Evolutionary conservation across 2,329 filamentous ascomycete species (phyloP), one percentile per base, ranked within the genome.

Genomic region (Lomentospora prolificans): DNA sequence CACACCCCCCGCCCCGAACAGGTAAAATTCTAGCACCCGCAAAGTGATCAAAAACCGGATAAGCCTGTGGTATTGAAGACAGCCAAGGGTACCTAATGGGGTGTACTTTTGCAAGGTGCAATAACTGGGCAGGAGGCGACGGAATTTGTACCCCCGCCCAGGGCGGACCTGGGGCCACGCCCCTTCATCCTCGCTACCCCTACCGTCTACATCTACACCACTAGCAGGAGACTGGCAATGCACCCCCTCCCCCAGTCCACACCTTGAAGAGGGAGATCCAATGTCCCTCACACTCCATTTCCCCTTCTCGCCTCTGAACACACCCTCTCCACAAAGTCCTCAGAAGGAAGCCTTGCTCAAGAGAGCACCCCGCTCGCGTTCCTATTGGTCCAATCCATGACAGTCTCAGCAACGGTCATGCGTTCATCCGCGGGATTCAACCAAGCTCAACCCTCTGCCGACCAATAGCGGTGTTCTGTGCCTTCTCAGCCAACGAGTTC

Each of bases 81-180:
- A 24, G 19, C 4, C 19, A 46, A 19, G 41, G 41, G 19, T 46
- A 46, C 41, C 41, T 46, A 19, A 39, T 39, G n/a, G 41, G n/a
- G n/a, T 24, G 12, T 24, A 46, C 41, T 46, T 46, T 19, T 46
- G 41, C 41, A 46, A 24, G 41, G 41, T 46, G 17, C 3, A 46
- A 9, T 17, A 39, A 24, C n/a, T 46, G 41, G 41, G 41, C 41
- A 22, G 41, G 19, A 24, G 41, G 19, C 41, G 41, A 44, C 51
- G 51, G 51, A 54, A 17, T 19, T n/a, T 54, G 51, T 54, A 54
- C 51, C 22, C 51, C 51, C 51, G 51, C 44, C 22, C 24, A 54
- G 33, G 19, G 22, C 17, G 28, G 30, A 33, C 25, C n/a, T 24
- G 6, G 14, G 14, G 36, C 39, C 53, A 55, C 17, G 1, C 41